Evolutionary conservation across 73 alveolate genomes (phyloP), one percentile per base, ranked within the genome.

Genomic region (Paramecium sexaurelia): DNA sequence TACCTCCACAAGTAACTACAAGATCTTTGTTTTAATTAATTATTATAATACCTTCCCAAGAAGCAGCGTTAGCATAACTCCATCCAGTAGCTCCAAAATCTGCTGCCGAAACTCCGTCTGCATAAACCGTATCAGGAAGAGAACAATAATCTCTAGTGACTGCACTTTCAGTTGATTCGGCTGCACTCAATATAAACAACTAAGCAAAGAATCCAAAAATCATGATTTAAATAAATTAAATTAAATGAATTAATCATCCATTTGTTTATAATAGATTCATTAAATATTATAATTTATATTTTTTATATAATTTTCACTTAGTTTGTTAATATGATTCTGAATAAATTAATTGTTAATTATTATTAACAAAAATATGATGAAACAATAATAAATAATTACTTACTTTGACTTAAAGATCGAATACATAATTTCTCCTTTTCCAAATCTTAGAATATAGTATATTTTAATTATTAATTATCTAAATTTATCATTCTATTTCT

Each of bases 121-220:
- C 43, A 45, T 78, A 78, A 26, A 78, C 19, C 19, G 90, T 75
- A 41, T 78, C 90, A 43, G 90, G 90, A 40, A 78, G 90, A 8
- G 68, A 20, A 78, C 90, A 78, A 24, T 78, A 78, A 29, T 32
- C 55, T 78, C 90, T 78, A 17, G 43, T 78, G 13, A n/a, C 61
- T 73, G 13, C 57, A 73, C 1, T 36, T 0, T 15, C 57, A 5
- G 67, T 51, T n/a, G 67, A 4, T 39, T 26, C 43, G 37, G 83
- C 67, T 51, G 67, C 2, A 51, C 15, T 51, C 67, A 51, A 51
- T 1, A 3, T 51, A 17, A 29, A 20, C 22, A 51, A 17, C 67
- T 17, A 3, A 51, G 67, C 67, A 17, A n/a, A 51, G 8, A 51
- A 51, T 51, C 27, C 67, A 51, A 51, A 51, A 3, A 51, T 51